phyloP scores from a whole-genome alignment of 495 filamentous ascomycete species.

The Oleoguttula mirabilis region DNA sequence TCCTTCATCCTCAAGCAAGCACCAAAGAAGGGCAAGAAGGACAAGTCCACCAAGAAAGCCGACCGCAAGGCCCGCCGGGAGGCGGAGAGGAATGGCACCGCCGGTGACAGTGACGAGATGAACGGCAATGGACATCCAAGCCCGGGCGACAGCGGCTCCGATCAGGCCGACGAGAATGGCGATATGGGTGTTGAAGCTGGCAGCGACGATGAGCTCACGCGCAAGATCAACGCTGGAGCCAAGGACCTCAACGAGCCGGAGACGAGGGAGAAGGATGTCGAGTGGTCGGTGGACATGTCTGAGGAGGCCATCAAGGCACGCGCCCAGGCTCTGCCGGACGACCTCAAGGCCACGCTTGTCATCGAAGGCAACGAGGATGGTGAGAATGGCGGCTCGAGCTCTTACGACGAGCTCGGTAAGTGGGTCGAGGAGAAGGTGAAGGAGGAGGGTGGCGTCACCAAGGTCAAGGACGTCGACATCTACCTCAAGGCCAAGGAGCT shows the following conservation, averaged over 20 bases:
- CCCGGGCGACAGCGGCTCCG: conserved; percentile 62
- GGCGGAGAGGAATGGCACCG: conserved; percentile 48
- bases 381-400: conserved; percentile 60
- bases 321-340: conserved; percentile 75
- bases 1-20: conserved; percentile 95
- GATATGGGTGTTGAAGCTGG: conserved; percentile 61
- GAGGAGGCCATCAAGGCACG: conserved; percentile 90
- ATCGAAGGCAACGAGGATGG: conserved; percentile 77
- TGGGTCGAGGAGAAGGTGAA: conserved; percentile 74
- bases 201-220: conserved; percentile 87
- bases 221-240: conserved; percentile 74
- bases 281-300: conserved; percentile 93
- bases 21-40: conserved; percentile 91
- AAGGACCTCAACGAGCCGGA: conserved; percentile 60
- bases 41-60: conserved; percentile 78
- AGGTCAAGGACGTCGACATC: conserved; percentile 76
- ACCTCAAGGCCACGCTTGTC: conserved; percentile 80
- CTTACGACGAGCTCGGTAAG: conserved; percentile 84
- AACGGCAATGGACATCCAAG: conserved; percentile 38
- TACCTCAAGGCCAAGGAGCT: conserved; percentile 94
- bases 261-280: conserved; percentile 61
- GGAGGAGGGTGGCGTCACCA: conserved; percentile 55
- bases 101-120: conserved; percentile 46
- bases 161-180: conserved; percentile 60
- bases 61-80: conserved; percentile 58